A percentile compares a stretch with the other conserved stretches of the same genome.
Evolutionary conservation across 2,329 filamentous ascomycete genomes (phyloP).

Genomic region (Verticillium nubilum): DNA sequence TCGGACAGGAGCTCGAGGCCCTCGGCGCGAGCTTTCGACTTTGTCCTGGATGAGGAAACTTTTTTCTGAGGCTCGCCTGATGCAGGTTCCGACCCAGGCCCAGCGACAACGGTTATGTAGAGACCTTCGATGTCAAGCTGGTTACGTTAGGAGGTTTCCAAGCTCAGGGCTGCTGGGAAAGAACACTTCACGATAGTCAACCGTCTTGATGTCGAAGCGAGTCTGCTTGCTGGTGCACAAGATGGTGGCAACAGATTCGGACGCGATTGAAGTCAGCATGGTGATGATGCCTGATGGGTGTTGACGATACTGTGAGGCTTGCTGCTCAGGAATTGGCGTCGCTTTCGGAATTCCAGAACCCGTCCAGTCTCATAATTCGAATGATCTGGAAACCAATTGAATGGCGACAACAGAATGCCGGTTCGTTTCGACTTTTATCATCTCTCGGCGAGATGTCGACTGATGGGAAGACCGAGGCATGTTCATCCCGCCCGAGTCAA

Average conservation of each 20-base stretch:
- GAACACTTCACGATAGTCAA: slow-evolving; percentile 51
- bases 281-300: not conserved
- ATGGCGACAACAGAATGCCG: not conserved
- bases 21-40: slow-evolving; percentile 35
- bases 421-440: not conserved
- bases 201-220: slow-evolving; percentile 54
- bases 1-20: slow-evolving; percentile 65
- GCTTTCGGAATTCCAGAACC: no score
- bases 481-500: not conserved
- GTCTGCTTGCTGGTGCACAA: slow-evolving; percentile 63
- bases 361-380: not conserved
- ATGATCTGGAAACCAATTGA: not conserved
- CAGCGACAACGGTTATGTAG: slow-evolving; percentile 57
- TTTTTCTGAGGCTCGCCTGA: slow-evolving; percentile 16
- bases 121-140: slow-evolving; percentile 69
- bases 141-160: not conserved
- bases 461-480: not conserved
- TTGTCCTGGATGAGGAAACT: slow-evolving; percentile 41
- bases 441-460: not conserved
- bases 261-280: slow-evolving; percentile 41
- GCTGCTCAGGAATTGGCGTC: not conserved
- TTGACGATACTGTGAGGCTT: not conserved
- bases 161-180: not conserved
- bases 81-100: not conserved
- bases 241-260: slow-evolving; percentile 47